These are phyloP conservation scores for Fallopia convolvulus DNA, from an alignment of 148 eudicot species.

Conservation along the genomic window DNA sequence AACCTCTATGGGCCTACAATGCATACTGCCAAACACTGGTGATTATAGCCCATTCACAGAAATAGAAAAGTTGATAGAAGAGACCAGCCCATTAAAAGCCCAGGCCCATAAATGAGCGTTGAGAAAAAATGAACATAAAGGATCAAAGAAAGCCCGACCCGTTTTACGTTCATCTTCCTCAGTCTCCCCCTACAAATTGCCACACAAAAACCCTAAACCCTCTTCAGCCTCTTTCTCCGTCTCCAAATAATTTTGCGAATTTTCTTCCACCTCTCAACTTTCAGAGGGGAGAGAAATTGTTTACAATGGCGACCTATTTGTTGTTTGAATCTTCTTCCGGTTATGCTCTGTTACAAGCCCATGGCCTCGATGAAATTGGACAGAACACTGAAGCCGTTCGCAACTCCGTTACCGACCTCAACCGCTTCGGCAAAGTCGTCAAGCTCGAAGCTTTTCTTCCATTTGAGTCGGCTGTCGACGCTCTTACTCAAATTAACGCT, in stretches of 20 bases:
- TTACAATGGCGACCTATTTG: slow-evolving; percentile 49
- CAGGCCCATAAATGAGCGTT: neutral
- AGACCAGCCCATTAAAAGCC: neutral
- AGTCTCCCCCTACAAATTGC: slow-evolving; percentile 7
- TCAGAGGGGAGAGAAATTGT: neutral
- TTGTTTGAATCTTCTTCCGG: slow-evolving; percentile 75
- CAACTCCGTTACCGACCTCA: slow-evolving; percentile 67
- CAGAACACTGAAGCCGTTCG: slow-evolving; percentile 76
- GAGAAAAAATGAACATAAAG: neutral
- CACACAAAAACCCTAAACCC: slow-evolving; percentile 9
- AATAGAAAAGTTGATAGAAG: neutral
- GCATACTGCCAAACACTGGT: too few relatives aligned
- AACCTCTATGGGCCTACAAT: too few relatives aligned
- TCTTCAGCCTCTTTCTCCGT: neutral
- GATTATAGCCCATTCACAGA: too few relatives aligned
- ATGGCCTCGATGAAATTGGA: slow-evolving; percentile 91
- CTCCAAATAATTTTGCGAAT: neutral
- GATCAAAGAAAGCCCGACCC: neutral
- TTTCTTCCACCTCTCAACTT: neutral
- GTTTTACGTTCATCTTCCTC: neutral
- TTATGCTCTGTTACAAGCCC: slow-evolving; percentile 45
- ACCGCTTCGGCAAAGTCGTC: slow-evolving; percentile 77
- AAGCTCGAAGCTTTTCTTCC: slow-evolving; percentile 71
- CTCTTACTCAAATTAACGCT: slow-evolving; percentile 80
- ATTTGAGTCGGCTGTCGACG: slow-evolving; percentile 76